Evolutionary conservation across 2,329 filamentous ascomycete species (phyloP).

Genomic region (Calonectria crousiana): DNA sequence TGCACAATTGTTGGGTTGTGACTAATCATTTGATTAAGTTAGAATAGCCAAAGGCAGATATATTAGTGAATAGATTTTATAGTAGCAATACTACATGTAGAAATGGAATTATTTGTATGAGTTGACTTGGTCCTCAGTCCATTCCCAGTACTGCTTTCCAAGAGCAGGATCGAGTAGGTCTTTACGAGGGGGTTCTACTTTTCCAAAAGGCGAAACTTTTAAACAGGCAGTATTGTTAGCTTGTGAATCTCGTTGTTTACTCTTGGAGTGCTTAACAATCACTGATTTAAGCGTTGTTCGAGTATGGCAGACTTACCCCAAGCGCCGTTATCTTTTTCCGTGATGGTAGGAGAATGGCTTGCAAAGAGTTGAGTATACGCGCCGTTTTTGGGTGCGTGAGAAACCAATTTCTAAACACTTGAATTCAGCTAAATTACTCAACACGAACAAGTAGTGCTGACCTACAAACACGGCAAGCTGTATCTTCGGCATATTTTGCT

Average conservation of each 20-base stretch:
- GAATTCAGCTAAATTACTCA: background rate
- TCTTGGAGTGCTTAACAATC: background rate
- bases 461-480: conserved; percentile 13
- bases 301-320: conserved; percentile 14
- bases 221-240: background rate
- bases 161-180: background rate
- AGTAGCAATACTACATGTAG: too few relatives aligned
- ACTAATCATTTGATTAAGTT: too few relatives aligned
- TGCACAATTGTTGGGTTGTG: too few relatives aligned
- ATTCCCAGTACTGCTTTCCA: conserved; percentile 6
- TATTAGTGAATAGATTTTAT: too few relatives aligned
- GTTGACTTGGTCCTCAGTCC: background rate
- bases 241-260: background rate
- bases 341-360: conserved; percentile 40
- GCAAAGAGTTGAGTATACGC: conserved; percentile 60
- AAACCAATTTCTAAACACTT: conserved; percentile 1
- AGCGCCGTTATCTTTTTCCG: conserved; percentile 13
- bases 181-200: background rate
- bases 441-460: background rate
- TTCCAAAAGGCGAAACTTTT: background rate
- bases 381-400: conserved; percentile 46
- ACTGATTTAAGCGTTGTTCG: too few relatives aligned
- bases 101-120: background rate
- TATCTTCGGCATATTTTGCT: conserved; percentile 3
- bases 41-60: too few relatives aligned